phyloP scores from a whole-genome alignment of 352 stramenopile species.

The Thalassiosira exigua region DNA sequence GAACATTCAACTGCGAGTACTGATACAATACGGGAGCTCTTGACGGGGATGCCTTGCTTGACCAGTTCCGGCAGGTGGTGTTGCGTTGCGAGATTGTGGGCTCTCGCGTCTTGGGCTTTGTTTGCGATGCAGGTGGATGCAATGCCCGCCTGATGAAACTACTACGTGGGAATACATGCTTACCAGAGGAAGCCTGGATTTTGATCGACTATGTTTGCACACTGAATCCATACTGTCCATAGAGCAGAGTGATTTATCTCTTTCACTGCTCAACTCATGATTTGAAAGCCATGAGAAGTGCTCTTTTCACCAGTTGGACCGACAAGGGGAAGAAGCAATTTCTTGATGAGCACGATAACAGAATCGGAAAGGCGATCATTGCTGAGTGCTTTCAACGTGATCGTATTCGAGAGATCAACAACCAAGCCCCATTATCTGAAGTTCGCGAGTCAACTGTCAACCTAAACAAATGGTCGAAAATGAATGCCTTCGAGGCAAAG shows the following conservation, averaged over 20 bases:
- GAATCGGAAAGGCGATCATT: constrained; percentile 6
- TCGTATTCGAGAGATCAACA: background rate
- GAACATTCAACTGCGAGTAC: constrained; percentile 9
- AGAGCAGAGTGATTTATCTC: constrained; percentile 1
- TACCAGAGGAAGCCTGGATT: constrained; percentile 9
- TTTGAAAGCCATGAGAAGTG: constrained; percentile 17
- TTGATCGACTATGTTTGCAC: background rate
- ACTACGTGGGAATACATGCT: background rate
- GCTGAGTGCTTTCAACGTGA: background rate
- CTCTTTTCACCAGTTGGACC: background rate
- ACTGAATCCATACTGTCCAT: constrained; percentile 5
- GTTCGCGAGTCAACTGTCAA: background rate
- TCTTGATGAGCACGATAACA: background rate
- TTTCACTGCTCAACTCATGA: constrained; percentile 12
- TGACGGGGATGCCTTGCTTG: background rate
- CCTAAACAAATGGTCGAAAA: constrained; percentile 15
- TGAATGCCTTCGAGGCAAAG: constrained; percentile 7
- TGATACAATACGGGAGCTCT: constrained; percentile 12
- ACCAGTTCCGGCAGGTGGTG: constrained; percentile 17
- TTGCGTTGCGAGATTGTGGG: constrained; percentile 19
- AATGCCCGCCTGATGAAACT: background rate
- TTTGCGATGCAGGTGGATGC: constrained; percentile 11
- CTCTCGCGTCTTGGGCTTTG: constrained; percentile 9
- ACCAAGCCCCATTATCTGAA: background rate
- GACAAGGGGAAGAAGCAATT: background rate